Conservation (phyloP, 2,329 filamentous ascomycete genomes). For the Verticillium zaregamsianum region DNA sequence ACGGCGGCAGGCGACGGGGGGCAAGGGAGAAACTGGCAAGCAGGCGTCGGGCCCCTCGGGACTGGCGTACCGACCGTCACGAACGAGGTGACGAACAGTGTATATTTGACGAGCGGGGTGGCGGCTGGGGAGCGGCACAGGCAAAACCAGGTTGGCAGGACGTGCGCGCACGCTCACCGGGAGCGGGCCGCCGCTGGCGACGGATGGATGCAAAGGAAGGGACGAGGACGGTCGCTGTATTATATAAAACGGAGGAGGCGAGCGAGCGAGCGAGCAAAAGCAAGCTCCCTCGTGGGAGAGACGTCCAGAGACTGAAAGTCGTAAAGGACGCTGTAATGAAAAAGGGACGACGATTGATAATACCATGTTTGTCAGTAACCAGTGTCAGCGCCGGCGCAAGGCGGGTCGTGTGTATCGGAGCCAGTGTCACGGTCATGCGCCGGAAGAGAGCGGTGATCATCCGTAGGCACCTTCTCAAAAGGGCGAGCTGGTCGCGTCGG, state of each 20-base stretch:
- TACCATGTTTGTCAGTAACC: neutral
- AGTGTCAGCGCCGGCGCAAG: neutral
- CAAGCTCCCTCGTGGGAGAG: neutral
- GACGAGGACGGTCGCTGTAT: neutral
- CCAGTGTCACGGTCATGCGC: neutral
- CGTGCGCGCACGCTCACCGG: neutral
- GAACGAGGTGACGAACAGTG: slow-evolving; percentile 3
- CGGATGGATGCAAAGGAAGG: neutral
- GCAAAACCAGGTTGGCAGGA: neutral
- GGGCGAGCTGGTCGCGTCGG: neutral
- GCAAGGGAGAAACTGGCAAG: neutral
- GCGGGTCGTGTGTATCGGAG: neutral
- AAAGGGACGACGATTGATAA: neutral
- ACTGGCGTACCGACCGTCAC: neutral
- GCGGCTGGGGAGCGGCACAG: neutral
- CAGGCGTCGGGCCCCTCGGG: neutral
- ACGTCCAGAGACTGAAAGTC: neutral
- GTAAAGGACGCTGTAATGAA: neutral
- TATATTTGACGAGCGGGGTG: neutral
- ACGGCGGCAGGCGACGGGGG: neutral
- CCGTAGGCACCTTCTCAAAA: neutral
- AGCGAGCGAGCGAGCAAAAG: neutral
- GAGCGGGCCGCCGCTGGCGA: neutral
- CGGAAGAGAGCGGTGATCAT: neutral
- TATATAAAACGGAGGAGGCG: neutral